Conservation (phyloP, 2,329 filamentous ascomycete species). For the Fusarium sp. region DNA sequence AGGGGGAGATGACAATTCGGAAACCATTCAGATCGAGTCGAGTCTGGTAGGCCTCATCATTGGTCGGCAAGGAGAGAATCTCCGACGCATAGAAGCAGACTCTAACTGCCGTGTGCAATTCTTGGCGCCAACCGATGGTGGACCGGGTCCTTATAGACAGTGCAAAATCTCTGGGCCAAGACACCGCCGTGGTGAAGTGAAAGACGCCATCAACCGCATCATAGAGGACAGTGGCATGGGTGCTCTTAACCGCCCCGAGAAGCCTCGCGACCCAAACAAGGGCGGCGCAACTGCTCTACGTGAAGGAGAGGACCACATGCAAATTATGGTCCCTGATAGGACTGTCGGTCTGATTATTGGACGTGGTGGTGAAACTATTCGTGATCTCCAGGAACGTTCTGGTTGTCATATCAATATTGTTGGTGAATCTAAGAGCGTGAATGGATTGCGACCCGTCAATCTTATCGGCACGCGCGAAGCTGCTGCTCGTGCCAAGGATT, state of each 20-base stretch:
- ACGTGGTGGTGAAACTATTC: slow-evolving; percentile 92
- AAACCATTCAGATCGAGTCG: slow-evolving; percentile 88
- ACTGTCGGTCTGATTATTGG: slow-evolving; percentile 94
- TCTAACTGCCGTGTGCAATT: slow-evolving; percentile 90
- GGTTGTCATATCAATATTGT: slow-evolving; percentile 98
- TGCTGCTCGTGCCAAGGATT: slow-evolving; percentile 81
- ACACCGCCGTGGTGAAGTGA: slow-evolving; percentile 79
- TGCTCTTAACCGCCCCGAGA: slow-evolving; percentile 60
- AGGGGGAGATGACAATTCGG: slow-evolving; percentile 74
- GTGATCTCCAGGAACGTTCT: slow-evolving; percentile 89
- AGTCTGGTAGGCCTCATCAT: slow-evolving; percentile 91
- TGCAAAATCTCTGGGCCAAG: slow-evolving; percentile 86
- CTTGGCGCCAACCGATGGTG: slow-evolving; percentile 79
- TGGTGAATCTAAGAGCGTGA: slow-evolving; percentile 91
- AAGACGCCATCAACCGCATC: slow-evolving; percentile 85
- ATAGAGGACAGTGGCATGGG: slow-evolving; percentile 79
- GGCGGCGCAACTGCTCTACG: slow-evolving; percentile 66
- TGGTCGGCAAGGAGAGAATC: slow-evolving; percentile 88
- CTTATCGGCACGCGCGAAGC: slow-evolving; percentile 83
- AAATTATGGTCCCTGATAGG: slow-evolving; percentile 95
- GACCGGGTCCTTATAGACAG: slow-evolving; percentile 79
- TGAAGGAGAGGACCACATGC: slow-evolving; percentile 86
- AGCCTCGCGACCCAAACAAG: slow-evolving; percentile 55
- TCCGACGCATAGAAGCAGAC: slow-evolving; percentile 85
- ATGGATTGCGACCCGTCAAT: slow-evolving; percentile 89